Evolutionary conservation across 345 rosid species (phyloP).

Genomic region (Mallotus nudiflorus): DNA sequence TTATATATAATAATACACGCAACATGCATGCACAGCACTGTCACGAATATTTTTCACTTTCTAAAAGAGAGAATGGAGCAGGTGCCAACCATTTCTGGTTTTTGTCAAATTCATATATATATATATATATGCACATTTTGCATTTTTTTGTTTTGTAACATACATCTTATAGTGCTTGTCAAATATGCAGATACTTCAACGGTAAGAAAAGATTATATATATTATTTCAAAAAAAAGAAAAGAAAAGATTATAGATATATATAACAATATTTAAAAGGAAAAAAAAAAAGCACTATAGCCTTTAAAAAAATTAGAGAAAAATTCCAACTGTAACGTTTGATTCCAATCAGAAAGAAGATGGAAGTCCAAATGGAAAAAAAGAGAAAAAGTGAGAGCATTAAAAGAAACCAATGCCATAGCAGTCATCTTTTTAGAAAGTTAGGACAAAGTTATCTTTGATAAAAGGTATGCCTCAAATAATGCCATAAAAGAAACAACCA

Average conservation of each 20-base stretch:
- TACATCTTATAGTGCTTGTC: neutral
- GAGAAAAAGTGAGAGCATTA: constrained; percentile 3
- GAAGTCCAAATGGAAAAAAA: neutral
- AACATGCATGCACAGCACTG: too few relatives aligned
- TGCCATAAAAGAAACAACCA: neutral
- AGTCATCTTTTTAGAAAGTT: constrained; percentile 24
- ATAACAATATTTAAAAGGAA: neutral
- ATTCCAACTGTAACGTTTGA: constrained; percentile 6
- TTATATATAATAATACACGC: too few relatives aligned
- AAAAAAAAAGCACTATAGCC: neutral
- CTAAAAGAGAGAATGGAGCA: neutral
- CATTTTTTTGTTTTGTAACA: neutral
- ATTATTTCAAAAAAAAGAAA: too few relatives aligned
- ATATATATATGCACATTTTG: neutral
- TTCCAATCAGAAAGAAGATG: constrained; percentile 1
- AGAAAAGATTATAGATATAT: too few relatives aligned
- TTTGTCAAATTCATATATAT: neutral
- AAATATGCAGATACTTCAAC: constrained; percentile 10
- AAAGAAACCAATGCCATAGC: neutral
- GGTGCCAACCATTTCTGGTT: neutral
- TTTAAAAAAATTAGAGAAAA: neutral
- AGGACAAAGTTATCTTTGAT: constrained; percentile 25
- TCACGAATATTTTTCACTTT: neutral
- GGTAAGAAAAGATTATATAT: constrained; percentile 2
- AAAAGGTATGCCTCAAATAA: constrained; percentile 11